A percentile compares a stretch with the other conserved stretches of the same genome.
Evolutionary conservation across 1,284 basidiomycete genomes (phyloP).

Genomic region (Apiotrichum siamense): DNA sequence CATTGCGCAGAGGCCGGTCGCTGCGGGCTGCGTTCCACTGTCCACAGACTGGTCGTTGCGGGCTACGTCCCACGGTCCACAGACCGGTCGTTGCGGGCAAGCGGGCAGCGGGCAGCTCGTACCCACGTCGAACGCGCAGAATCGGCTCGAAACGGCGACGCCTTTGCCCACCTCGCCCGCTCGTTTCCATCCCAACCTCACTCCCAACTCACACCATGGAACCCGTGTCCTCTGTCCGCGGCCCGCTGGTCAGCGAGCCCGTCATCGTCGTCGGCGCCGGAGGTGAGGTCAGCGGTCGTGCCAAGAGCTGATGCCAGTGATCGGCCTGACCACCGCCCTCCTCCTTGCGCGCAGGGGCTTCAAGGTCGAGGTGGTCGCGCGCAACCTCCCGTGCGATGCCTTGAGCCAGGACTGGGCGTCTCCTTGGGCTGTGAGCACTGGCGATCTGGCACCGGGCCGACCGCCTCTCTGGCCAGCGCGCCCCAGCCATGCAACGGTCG

Average conservation of each 20-base stretch:
- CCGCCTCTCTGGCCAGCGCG: no score
- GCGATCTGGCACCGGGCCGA: no score
- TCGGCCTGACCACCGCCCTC: conserved; percentile 19
- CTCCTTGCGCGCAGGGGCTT: conserved; percentile 14
- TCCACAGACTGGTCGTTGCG: no score
- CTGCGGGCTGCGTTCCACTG: no score
- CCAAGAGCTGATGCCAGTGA: conserved; percentile 7
- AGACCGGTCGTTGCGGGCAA: no score
- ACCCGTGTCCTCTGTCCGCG: not conserved
- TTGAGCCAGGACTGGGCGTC: conserved; percentile 19
- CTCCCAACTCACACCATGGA: not conserved
- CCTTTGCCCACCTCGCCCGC: no score
- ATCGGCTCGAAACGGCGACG: no score
- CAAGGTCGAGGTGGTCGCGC: conserved; percentile 9
- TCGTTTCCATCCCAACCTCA: not conserved
- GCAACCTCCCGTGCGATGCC: conserved; percentile 9
- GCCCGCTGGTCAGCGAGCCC: not conserved
- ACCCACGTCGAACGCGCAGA: no score
- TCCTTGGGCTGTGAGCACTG: conserved; percentile 17
- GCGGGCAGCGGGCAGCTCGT: no score
- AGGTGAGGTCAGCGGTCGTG: conserved; percentile 3
- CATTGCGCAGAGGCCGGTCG: no score
- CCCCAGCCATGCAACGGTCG: no score
- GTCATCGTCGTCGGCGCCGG: conserved; percentile 19
- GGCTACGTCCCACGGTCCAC: no score